Conservation (phyloP, 257 asterid species). For the Scutellaria baicalensis region DNA sequence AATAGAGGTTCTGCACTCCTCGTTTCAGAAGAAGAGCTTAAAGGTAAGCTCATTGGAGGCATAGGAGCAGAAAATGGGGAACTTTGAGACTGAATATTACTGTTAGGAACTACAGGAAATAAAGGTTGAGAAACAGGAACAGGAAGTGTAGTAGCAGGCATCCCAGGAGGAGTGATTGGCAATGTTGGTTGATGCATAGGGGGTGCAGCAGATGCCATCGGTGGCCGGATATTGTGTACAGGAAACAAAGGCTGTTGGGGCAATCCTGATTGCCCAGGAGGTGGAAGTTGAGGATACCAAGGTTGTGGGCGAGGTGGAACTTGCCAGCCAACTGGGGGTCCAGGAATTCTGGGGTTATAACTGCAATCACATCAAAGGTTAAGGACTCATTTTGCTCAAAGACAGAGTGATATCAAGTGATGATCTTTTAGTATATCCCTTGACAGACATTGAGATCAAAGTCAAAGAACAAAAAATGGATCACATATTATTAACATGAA, state of each 20-base stretch:
- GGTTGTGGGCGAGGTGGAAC: conserved; percentile 63
- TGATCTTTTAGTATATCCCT: neutral
- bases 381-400: conserved; percentile 1
- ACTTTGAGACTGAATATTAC: conserved; percentile 33
- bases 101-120: conserved; percentile 60
- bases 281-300: conserved; percentile 75
- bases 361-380: conserved; percentile 24
- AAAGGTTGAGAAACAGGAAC: conserved; percentile 55
- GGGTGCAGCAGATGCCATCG: conserved; percentile 43
- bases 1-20: conserved; percentile 5
- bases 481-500: neutral
- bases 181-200: conserved; percentile 28
- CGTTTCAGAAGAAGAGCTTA: conserved; percentile 10
- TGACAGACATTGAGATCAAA: neutral
- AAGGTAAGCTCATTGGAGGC: conserved; percentile 34
- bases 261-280: conserved; percentile 54
- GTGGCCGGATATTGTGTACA: conserved; percentile 59
- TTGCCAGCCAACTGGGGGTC: conserved; percentile 68
- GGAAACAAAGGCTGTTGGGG: conserved; percentile 85
- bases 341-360: conserved; percentile 52
- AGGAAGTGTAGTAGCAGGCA: conserved; percentile 37
- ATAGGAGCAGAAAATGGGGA: conserved; percentile 45
- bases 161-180: conserved; percentile 64
- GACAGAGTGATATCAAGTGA: neutral
- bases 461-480: neutral